Evolutionary conservation across 169 alveolate species (phyloP), one percentile per base, ranked within the genome.

Genomic region (Eimeria zaria): DNA sequence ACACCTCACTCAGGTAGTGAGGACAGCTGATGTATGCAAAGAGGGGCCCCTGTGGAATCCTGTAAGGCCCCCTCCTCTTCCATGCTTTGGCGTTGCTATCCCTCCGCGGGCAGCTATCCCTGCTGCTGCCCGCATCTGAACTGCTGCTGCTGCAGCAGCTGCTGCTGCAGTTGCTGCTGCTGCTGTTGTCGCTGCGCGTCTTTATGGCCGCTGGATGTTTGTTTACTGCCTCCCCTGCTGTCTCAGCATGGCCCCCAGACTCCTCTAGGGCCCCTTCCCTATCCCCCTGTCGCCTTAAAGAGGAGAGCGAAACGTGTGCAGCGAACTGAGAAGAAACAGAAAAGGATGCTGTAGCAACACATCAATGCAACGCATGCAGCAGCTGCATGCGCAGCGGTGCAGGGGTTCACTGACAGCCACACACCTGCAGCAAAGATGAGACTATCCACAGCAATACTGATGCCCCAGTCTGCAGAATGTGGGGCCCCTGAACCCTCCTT

Each of bases 21-120:
- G 99, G 99, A 81, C 99, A 98, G 93, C 98, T 83, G 60, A 98
- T 95, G 89, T 89, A 97, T 89, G 97, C 91, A 84, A 98, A 98
- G 60, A 97, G 97, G 80, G 98, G 98, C 11, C 98, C 98, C 84
- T 95, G 95, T 12, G 99, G 99, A 22, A 98, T 97, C 58, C 96
- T 89, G 96, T 98, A 12, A 95, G 91, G 78, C 33, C 69, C 94
- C 30, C 94, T 64, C 94, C 46, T 8, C 83, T n/a, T 39, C 53
- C 46, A n/a, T 46, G 69, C 60, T 46, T 16, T 16, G 94, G n/a
- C 18, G 76, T 64, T 85, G 93, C 81, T 60, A 80, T 14, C 39
- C 11, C 39, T 62, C 81, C 80, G 16, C 60, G 39, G 39, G 80
- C 30, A 60, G 74, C 67, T 53, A 44, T 14, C 62, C 22, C 53